Percentiles rank a stretch among this genome's conserved stretches.
These are phyloP conservation scores for Carex littledalei DNA, from an alignment of 176 grass and related monocot species.

Conservation along the genomic window DNA sequence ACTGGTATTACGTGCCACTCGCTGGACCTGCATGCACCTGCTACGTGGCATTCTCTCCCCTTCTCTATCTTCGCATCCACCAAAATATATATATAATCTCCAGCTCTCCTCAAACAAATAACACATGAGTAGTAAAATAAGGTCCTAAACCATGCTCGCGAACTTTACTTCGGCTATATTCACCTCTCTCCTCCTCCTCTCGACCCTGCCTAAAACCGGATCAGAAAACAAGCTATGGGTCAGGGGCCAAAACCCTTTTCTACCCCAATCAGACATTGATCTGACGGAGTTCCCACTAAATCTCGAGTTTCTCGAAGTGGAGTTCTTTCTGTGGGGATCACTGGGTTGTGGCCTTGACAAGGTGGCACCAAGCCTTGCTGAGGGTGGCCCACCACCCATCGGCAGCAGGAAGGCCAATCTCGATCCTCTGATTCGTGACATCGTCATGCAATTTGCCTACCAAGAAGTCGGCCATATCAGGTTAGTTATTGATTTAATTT, in stretches of 20 bases:
- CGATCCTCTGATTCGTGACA: slow-evolving; percentile 37
- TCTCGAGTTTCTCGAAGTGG: slow-evolving; percentile 73
- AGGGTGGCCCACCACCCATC: slow-evolving; percentile 53
- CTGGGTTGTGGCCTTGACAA: slow-evolving; percentile 57
- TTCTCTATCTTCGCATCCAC: background rate
- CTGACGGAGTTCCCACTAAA: slow-evolving; percentile 81
- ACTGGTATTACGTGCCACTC: background rate
- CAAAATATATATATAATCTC: background rate
- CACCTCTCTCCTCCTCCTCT: slow-evolving; percentile 18
- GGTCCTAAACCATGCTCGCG: background rate
- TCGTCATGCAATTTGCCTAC: slow-evolving; percentile 73
- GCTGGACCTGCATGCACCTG: background rate
- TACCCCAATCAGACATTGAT: slow-evolving; percentile 62
- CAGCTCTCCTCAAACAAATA: background rate
- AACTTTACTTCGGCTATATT: slow-evolving; percentile 13
- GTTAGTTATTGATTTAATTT: slow-evolving; percentile 6
- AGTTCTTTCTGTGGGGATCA: slow-evolving; percentile 81
- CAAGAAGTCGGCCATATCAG: slow-evolving; percentile 93
- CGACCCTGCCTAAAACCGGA: background rate
- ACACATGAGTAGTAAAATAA: background rate
- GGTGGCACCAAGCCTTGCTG: slow-evolving; percentile 47
- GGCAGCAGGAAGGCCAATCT: slow-evolving; percentile 52
- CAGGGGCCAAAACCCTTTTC: background rate
- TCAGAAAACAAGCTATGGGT: slow-evolving; percentile 7
- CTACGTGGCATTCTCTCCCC: slow-evolving; percentile 11